Percentiles rank a stretch among this genome's conserved stretches.
These are phyloP conservation scores for Scheffersomyces spartinae DNA, from an alignment of 805 yeast genomes.

Conservation along the genomic window DNA sequence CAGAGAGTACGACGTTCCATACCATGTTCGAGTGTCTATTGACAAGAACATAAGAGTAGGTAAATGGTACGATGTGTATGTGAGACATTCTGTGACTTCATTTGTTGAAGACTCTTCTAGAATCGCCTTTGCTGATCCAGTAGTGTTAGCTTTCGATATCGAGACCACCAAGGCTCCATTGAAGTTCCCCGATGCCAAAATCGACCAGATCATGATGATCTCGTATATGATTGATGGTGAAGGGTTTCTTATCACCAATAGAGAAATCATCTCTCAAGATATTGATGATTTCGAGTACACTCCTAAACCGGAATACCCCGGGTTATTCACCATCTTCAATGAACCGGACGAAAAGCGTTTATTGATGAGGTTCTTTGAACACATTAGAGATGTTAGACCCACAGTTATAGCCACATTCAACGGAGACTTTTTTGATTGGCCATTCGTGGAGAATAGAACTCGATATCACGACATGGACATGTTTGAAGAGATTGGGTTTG, in stretches of 20 bases:
- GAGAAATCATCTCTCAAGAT: conserved; percentile 90
- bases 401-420: conserved; percentile 97
- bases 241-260: conserved; percentile 84
- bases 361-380: conserved; percentile 73
- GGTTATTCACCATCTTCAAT: conserved; percentile 79
- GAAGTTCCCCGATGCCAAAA: conserved; percentile 85
- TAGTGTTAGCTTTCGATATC: conserved; percentile 91
- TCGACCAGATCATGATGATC: conserved; percentile 96
- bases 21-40: conserved; percentile 91
- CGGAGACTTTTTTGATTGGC: conserved; percentile 99
- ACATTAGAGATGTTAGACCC: conserved; percentile 76
- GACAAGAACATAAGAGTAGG: conserved; percentile 84
- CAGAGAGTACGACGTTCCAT: conserved; percentile 93
- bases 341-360: conserved; percentile 76
- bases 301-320: conserved; percentile 93
- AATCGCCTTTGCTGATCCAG: conserved; percentile 95
- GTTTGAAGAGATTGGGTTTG: conserved; percentile 91
- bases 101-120: conserved; percentile 56
- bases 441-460: conserved; percentile 87
- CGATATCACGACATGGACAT: conserved; percentile 73
- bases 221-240: conserved; percentile 99
- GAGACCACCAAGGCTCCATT: conserved; percentile 96
- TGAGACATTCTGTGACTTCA: conserved; percentile 41
- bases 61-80: conserved; percentile 83
- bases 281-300: conserved; percentile 96